Evolutionary conservation across 2,329 filamentous ascomycete genomes (phyloP), one percentile per base, ranked within the genome.

Genomic region (Ophiocordyceps camponoti-rufipedis): DNA sequence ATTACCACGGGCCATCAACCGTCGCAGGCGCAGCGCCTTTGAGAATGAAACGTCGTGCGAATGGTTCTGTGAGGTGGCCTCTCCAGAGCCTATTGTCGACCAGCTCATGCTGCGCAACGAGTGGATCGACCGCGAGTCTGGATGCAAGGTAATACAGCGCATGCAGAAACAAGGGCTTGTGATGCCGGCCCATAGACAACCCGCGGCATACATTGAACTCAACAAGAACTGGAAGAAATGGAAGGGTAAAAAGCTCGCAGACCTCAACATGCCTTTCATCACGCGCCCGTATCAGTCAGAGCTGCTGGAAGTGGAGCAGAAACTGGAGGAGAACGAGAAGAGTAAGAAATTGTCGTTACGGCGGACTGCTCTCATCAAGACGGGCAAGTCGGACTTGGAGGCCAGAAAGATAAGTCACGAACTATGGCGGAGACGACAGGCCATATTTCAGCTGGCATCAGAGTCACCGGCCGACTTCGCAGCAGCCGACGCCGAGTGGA

Each of bases 1-100:
- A 1, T 48, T 94, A 8, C 82, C 88, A 0, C 73, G 72, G 45
- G 63, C 65, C 2, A 56, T 82, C 3, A 59, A 66, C 32, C 59
- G 65, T 1, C 72, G 80, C n/a, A 69, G 62, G 40, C 78, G 77
- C 42, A 58, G 68, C 19, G 68, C 74, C 5, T 57, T 83, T 5
- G 68, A 81, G 45, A 66, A 72, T 2, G 79, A 86, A 51, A 60
- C 82, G 4, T 58, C 68, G n/a, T 73, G 72, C 45, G 70, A 79
- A 5, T 72, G 70, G 53, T 60, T 80, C 4, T 66, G 69, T 39
- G 74, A 84, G 54, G 61, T 87, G 10, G 75, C 70, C 16, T 62
- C 65, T 8, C 50, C 56, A 14, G 62, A 69, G 28, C 47, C 54
- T 23, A 49, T 58, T 39, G 47, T 51, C 10, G 51, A 56, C n/a